Base-by-base conservation (phyloP, 2,329 filamentous ascomycete genomes). In the Pseudogymnoascus sp. region DNA sequence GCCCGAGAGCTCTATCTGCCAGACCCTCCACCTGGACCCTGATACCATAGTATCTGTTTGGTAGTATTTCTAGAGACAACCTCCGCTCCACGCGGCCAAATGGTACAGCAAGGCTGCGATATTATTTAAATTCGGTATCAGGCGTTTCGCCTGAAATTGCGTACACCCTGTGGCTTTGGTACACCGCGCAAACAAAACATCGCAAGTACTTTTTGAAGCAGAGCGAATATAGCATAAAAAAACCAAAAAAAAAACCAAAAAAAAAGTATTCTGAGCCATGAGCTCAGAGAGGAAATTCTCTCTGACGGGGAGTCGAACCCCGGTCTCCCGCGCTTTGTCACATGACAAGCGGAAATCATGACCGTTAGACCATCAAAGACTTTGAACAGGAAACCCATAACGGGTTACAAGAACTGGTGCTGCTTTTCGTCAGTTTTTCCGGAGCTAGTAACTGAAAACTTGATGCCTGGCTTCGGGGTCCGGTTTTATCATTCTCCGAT, bases 271-370 rank as follows among this genome's bases (percentile, higher is more conserved):
- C 47, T 54, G 47, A 54, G 47, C 47, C 47, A 54, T 54, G 47
- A 54, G 47, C 47, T 54, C 47, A 54, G 47, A 54, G 47, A 54
- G 47, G 47, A 18, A 54, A n/a, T 33, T 54, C 57, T 58, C 57
- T 58, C 57, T 58, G 57, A 58, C 57, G 57, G 57, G 57, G 57
- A 58, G 57, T 58, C 57, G 57, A 58, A 58, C 57, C 61, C 61
- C 61, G 61, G 59, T 62, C 61, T 62, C 61, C 61, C 61, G 61
- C 61, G 61, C 61, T 60, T 57, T 57, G 43, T 57, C 41, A 6
- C 25, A 62, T 73, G 71, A 72, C 70, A 72, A 72, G 71, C 71
- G 70, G 71, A 72, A 72, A 72, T 73, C 71, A 72, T 72, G 64
- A 72, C 71, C 69, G 68, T 71, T 72, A 72, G 70, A 72, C 69